Evolutionary conservation across 768 basidiomycete species (phyloP), one percentile per base, ranked within the genome.

Genomic region (Paxillus rubicundulus): DNA sequence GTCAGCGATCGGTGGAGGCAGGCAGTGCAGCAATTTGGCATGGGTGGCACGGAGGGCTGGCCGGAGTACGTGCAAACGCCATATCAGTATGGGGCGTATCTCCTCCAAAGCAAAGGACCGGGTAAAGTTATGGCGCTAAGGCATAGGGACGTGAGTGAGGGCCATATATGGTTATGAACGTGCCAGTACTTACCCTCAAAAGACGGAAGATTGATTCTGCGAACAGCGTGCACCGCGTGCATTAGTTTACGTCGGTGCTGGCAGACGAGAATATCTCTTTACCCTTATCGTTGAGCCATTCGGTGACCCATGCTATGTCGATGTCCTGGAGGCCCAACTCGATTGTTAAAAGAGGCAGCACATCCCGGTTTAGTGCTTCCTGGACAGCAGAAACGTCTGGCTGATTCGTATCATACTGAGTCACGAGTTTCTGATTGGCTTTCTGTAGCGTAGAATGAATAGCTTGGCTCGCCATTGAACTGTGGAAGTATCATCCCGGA

Each of bases 231-330:
- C 9, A 17, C 27, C 47, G 20, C 12, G 27, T 21, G 8, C 28
- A 21, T 55, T 24, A 34, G 33, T 24, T n/a, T 17, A 45, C 18
- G 21, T 27, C 9, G 18, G 21, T 3, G 1, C 3, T n/a, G 5
- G 5, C 9, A n/a, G 6, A 20, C 20, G 27, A 20, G n/a, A 20
- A 14, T 16, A 38, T 13, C 44, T 18, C 74, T 81, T 62, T 73
- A 88, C 87, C 72, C 42, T 77, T 79, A 73, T 90, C 87, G 28
- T 74, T 70, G 30, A 88, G 68, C 86, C 85, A 90, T 63, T 80
- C 77, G 34, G 66, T 73, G 24, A 81, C 78, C 79, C 80, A 81
- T 55, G 74, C 70, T 52, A 71, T 68, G 53, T 77, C 76, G 14
- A 72, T 70, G 45, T 71, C 69, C 54, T 72, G 66, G 42, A 86